phyloP scores from a whole-genome alignment of 169 alveolate genomes.

The Eimeria acervulina region DNA sequence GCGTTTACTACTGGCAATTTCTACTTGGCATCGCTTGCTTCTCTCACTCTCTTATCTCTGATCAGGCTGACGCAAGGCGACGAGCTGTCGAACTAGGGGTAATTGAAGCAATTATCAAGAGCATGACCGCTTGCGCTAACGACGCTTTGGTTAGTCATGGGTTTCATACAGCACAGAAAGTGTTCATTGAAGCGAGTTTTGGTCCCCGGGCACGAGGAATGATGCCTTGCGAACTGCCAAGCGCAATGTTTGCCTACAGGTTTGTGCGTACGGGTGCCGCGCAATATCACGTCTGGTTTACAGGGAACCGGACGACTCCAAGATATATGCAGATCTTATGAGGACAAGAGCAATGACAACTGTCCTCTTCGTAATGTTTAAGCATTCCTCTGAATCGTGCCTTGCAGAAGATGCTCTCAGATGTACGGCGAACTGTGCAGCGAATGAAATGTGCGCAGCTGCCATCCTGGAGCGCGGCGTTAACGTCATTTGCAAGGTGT shows the following conservation, averaged over 20 bases:
- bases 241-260: constrained; percentile 27
- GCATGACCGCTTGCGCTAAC: constrained; percentile 77
- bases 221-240: neutral
- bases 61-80: constrained; percentile 73
- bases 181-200: neutral
- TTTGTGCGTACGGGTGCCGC: constrained; percentile 73
- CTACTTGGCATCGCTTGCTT: neutral
- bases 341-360: constrained; percentile 78
- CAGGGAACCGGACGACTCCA: constrained; percentile 70
- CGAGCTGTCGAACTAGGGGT: constrained; percentile 75
- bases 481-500: constrained; percentile 80
- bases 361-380: constrained; percentile 78
- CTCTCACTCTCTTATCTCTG: neutral
- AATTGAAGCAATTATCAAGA: constrained; percentile 79
- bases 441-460: constrained; percentile 70
- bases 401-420: constrained; percentile 79
- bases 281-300: constrained; percentile 80
- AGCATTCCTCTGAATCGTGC: constrained; percentile 62
- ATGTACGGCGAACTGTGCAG: constrained; percentile 81
- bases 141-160: constrained; percentile 62
- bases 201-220: neutral
- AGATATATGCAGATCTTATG: constrained; percentile 72
- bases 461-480: constrained; percentile 82
- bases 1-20: neutral
- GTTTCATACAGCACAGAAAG: neutral